Base-by-base conservation (phyloP, 805 yeast genomes). In the Candida ipomoeae region DNA sequence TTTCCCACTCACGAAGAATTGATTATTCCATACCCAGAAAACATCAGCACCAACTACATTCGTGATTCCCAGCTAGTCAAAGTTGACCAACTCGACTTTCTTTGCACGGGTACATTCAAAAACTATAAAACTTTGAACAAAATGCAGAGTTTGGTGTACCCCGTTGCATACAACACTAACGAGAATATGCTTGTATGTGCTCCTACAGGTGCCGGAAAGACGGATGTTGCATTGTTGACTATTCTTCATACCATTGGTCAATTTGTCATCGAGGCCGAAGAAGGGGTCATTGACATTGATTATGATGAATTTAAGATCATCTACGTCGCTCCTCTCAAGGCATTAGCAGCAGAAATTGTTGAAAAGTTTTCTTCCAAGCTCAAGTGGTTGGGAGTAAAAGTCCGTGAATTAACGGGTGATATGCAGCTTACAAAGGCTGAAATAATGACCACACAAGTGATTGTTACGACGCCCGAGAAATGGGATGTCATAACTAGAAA, bases 401-500 rank as follows among this genome's bases (percentile, higher is more conserved):
- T 92, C 0, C 69, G 94, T 41, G 97, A 91, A 62, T 74, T 91
- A 52, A 91, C 97, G 3, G 97, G 97, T 63, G 97, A 90, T 70
- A 91, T 91, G 96, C 97, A 90, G 62, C 69, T 90, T 48, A 86
- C 96, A 0, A 81, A 83, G 55, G 77, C 85, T 1, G 97, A 90
- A 37, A 89, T 90, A 38, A 65, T 82, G 60, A 79, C 80, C 1
- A 91, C 97, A 0, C 97, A 90, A 64, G 77, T 90, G 38, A 87
- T 90, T 55, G 97, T 90, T 2, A 91, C 97, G 0, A 90, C 97
- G 0, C 97, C 97, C 0, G 97, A 90, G 63, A 90, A 57, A 40
- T 90, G 97, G 97, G 97, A 90, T 70, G 97, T 94, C 2, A 97
- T 94, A 1, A 92, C 99, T 0, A 80, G 98, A 63, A 94, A 94